phyloP scores from a whole-genome alignment of 495 filamentous ascomycete genomes.

The Sordaria brevicollis region DNA sequence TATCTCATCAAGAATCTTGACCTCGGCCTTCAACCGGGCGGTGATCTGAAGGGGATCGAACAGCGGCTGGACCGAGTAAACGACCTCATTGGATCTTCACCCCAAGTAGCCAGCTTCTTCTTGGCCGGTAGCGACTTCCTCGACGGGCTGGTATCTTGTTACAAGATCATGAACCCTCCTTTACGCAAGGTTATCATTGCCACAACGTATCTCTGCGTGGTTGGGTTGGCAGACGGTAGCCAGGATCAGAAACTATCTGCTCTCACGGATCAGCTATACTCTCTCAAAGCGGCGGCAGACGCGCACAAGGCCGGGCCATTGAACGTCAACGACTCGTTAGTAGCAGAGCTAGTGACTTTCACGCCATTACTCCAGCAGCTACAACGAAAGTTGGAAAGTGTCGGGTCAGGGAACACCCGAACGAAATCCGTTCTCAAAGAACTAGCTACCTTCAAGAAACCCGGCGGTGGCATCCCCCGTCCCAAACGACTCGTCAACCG shows the following conservation, averaged over 20 bases:
- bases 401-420: constrained; percentile 27
- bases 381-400: constrained; percentile 31
- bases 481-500: constrained; percentile 39
- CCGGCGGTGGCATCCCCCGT: constrained; percentile 37
- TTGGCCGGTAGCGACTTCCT: constrained; percentile 78
- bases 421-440: constrained; percentile 46
- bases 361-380: constrained; percentile 46
- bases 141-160: constrained; percentile 60
- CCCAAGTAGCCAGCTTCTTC: constrained; percentile 48
- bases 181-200: constrained; percentile 54
- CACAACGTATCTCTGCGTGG: constrained; percentile 60
- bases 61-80: constrained; percentile 34
- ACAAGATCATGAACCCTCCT: constrained; percentile 47
- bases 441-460: constrained; percentile 45
- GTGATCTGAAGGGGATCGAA: constrained; percentile 37
- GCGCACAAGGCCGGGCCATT: constrained; percentile 39
- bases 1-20: constrained; percentile 41
- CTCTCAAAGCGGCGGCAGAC: constrained; percentile 58
- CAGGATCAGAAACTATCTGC: constrained; percentile 49
- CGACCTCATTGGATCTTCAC: constrained; percentile 43
- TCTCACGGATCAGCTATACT: constrained; percentile 73
- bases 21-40: constrained; percentile 26
- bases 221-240: constrained; percentile 50
- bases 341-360: constrained; percentile 51
- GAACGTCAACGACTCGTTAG: constrained; percentile 43